Evolutionary conservation across 192 early-diverging fungal genomes (phyloP).

Genomic region (Backusella luteola): DNA sequence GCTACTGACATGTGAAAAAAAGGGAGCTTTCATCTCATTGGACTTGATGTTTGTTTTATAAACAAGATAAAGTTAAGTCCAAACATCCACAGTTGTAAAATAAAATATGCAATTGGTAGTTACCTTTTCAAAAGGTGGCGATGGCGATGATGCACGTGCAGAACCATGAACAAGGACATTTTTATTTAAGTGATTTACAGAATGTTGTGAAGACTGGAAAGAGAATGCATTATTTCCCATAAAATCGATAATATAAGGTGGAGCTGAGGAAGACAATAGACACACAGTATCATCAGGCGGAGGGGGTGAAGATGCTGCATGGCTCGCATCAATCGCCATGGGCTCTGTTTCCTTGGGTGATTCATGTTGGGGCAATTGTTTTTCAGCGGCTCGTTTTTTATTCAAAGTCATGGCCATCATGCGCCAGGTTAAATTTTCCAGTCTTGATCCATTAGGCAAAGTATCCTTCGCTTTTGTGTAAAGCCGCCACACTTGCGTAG

Average conservation of each 20-base stretch:
- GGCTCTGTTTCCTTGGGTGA: neutral
- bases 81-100: neutral
- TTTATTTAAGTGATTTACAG: neutral
- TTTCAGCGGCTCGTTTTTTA: conserved; percentile 10
- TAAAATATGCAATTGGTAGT: neutral
- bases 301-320: conserved; percentile 6
- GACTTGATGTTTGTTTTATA: neutral
- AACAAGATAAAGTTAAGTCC: neutral
- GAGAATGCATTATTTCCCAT: conserved; percentile 11
- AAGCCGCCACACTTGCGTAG: conserved; percentile 66
- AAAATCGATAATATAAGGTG: conserved; percentile 23
- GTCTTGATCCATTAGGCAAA: conserved; percentile 66
- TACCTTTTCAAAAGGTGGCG: neutral
- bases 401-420: conserved; percentile 67
- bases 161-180: conserved; percentile 19
- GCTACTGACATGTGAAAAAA: conserved; percentile 3
- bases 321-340: neutral
- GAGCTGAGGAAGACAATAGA: conserved; percentile 29
- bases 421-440: conserved; percentile 83
- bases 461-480: conserved; percentile 76
- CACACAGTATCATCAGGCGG: conserved; percentile 23
- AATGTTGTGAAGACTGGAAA: neutral
- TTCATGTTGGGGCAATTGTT: neutral
- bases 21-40: neutral
- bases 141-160: conserved; percentile 11